These are phyloP conservation scores for Monilinia vaccinii-corymbosi DNA, from an alignment of 2,329 filamentous ascomycete species.

Conservation along the genomic window DNA sequence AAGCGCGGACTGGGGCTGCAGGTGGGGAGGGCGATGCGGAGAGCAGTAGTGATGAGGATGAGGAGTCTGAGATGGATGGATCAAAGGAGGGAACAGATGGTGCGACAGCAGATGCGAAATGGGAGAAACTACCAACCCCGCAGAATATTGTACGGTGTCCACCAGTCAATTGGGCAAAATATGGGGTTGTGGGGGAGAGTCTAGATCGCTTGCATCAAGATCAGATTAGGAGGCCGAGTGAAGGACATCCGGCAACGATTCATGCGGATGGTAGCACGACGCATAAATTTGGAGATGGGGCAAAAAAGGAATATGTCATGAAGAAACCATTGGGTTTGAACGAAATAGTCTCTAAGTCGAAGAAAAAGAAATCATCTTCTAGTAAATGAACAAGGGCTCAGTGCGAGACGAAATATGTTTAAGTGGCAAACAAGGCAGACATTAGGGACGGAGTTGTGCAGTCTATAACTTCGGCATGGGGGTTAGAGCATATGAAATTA, in stretches of 20 bases:
- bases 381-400: background rate
- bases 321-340: background rate
- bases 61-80: slow-evolving; percentile 13
- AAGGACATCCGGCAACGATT: slow-evolving; percentile 41
- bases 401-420: background rate
- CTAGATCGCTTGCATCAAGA: slow-evolving; percentile 79
- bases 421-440: background rate
- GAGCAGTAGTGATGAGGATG: slow-evolving; percentile 11
- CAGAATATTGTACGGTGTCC: slow-evolving; percentile 82
- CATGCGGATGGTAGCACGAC: slow-evolving; percentile 40
- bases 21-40: slow-evolving; percentile 7
- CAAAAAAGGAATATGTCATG: slow-evolving; percentile 18
- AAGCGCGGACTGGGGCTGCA: slow-evolving; percentile 12
- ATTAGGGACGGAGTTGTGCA: background rate
- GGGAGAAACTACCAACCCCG: slow-evolving; percentile 61
- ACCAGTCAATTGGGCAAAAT: slow-evolving; percentile 90
- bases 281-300: slow-evolving; percentile 29
- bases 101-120: slow-evolving; percentile 30
- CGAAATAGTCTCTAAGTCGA: slow-evolving; percentile 9
- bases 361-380: slow-evolving; percentile 34
- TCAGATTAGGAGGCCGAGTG: slow-evolving; percentile 57
- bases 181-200: slow-evolving; percentile 77
- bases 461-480: background rate
- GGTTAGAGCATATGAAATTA: background rate
- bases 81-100: background rate